phyloP scores from a whole-genome alignment of 768 basidiomycete species.

The Amyloporia xantha region DNA sequence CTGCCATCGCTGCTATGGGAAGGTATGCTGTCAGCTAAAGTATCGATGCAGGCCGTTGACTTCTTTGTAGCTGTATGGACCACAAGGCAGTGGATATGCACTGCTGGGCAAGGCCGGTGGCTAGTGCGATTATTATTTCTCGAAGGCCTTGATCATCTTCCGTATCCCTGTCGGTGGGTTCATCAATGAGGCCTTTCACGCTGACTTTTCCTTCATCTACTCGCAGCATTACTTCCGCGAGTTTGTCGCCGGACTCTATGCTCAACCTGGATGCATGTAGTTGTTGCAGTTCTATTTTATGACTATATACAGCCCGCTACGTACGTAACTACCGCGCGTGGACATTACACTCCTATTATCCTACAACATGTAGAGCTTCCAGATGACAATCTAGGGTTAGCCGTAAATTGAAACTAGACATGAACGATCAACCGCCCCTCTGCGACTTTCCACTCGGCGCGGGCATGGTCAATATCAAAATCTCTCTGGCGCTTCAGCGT shows the following conservation, averaged over 20 bases:
- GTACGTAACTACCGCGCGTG: too few species aligned
- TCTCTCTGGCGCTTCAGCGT: constrained; percentile 50
- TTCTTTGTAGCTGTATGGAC: constrained; percentile 54
- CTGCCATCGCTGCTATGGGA: constrained; percentile 69
- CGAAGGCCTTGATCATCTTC: neutral
- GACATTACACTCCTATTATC: too few species aligned
- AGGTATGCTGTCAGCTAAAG: constrained; percentile 31
- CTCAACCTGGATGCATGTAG: too few species aligned
- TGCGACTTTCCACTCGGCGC: constrained; percentile 62
- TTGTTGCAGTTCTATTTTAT: too few species aligned
- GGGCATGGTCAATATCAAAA: constrained; percentile 55
- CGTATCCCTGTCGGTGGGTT: too few species aligned
- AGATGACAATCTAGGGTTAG: too few species aligned
- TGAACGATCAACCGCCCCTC: constrained; percentile 43
- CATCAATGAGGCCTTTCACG: neutral
- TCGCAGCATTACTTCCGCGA: neutral
- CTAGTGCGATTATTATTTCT: constrained; percentile 15
- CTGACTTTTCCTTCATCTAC: neutral
- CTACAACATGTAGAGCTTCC: too few species aligned
- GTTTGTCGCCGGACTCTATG: too few species aligned
- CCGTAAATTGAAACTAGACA: constrained; percentile 25
- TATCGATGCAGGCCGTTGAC: neutral
- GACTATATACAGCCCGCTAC: too few species aligned
- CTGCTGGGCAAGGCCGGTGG: constrained; percentile 48
- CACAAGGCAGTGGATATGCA: constrained; percentile 72